phyloP scores from a whole-genome alignment of 805 yeast genomes.

The Hanseniaspora pseudoguilliermondii region DNA sequence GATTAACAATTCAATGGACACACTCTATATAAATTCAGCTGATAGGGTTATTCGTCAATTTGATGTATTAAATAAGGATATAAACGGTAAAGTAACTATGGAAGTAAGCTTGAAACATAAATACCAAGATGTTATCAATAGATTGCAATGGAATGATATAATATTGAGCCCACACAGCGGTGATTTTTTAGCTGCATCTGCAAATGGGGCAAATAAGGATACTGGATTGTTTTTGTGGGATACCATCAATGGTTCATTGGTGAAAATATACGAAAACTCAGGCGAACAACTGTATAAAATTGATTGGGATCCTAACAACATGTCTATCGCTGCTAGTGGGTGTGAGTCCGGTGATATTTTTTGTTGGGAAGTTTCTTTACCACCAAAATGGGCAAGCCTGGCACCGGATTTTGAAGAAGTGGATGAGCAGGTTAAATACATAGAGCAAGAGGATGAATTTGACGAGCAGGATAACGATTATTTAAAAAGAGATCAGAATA shows the following conservation, averaged over 20 bases:
- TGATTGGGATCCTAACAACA: constrained; percentile 69
- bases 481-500: constrained; percentile 45
- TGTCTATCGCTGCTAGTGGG: constrained; percentile 72
- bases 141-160: constrained; percentile 78
- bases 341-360: constrained; percentile 72
- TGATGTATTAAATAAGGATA: constrained; percentile 14
- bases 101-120: constrained; percentile 61
- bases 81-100: constrained; percentile 18
- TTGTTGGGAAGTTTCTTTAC: constrained; percentile 67
- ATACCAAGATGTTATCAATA: constrained; percentile 82
- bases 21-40: constrained; percentile 61
- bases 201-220: constrained; percentile 57
- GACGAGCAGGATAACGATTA: constrained; percentile 63
- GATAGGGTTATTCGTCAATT: constrained; percentile 62
- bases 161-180: constrained; percentile 57
- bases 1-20: constrained; percentile 45
- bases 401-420: constrained; percentile 95
- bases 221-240: constrained; percentile 92
- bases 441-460: constrained; percentile 84
- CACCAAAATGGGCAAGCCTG: constrained; percentile 90
- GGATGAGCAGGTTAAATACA: constrained; percentile 79
- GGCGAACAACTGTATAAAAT: constrained; percentile 66
- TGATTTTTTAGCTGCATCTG: constrained; percentile 80
- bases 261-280: constrained; percentile 81
- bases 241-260: constrained; percentile 72